A percentile compares a stretch with the other conserved stretches of the same genome.
Conservation (phyloP, 192 early-diverging fungal species). For the Linnemannia elongata region DNA sequence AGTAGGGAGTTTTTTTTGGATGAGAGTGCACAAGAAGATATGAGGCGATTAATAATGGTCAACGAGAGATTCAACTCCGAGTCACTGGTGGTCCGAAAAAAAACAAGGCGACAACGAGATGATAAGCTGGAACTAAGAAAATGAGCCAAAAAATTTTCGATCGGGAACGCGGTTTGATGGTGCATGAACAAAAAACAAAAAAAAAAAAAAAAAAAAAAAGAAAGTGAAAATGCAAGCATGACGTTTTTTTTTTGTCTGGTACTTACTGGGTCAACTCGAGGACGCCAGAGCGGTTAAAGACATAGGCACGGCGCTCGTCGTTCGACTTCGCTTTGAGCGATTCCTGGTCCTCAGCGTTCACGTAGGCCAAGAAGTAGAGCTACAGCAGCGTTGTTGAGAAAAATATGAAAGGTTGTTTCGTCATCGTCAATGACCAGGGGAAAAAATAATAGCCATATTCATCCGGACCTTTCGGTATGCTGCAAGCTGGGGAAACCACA, state of each 20-base stretch:
- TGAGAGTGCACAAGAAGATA: not conserved
- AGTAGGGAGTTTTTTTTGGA: not conserved
- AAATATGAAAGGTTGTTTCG: not conserved
- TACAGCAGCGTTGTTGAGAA: constrained; percentile 33
- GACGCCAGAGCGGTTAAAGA: constrained; percentile 76
- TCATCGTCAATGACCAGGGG: too few relatives aligned
- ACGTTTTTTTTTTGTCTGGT: not conserved
- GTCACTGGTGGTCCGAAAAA: not conserved
- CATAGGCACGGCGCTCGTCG: constrained; percentile 62
- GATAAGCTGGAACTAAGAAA: not conserved
- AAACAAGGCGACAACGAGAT: not conserved
- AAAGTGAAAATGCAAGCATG: not conserved
- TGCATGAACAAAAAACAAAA: not conserved
- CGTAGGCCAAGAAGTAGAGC: constrained; percentile 85
- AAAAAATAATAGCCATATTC: not conserved
- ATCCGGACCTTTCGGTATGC: constrained; percentile 31
- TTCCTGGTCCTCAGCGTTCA: constrained; percentile 61
- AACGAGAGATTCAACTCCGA: not conserved
- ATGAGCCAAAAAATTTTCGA: not conserved
- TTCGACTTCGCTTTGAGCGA: constrained; percentile 64
- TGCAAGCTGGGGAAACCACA: not conserved
- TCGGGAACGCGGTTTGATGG: not conserved
- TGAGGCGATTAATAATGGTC: not conserved
- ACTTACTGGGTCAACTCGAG: constrained; percentile 87
- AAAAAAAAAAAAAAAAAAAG: not conserved